Evolutionary conservation across 352 stramenopile species (phyloP), one percentile per base, ranked within the genome.

Genomic region (Phytophthora quininea): DNA sequence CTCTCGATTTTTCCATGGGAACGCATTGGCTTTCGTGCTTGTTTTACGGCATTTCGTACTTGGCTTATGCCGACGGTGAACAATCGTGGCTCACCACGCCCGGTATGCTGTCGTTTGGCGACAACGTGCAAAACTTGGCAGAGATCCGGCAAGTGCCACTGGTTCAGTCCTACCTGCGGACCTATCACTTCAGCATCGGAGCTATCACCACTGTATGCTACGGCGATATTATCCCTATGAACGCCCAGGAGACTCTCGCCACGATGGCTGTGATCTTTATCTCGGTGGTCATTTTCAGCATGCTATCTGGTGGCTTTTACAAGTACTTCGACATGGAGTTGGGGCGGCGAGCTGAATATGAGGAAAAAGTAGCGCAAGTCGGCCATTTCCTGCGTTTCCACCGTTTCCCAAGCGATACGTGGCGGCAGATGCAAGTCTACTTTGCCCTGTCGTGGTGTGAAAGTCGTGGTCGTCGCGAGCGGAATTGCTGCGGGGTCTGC

Each of bases 171-270:
- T 92, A 90, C 45, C 40, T 81, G 24, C 84, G 84, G 9, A 82
- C 76, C 40, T 82, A 78, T 12, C 78, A 92, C 61, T 92, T 89
- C 48, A 90, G 84, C 48, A 91, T 92, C 32, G 82, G 82, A 4
- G 84, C 84, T n/a, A 89, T 91, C 61, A 92, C 82, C 29, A 92
- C 84, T 0, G 84, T 92, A 1, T 92, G 69, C 40, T 92, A 92
- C 58, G 82, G 82, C 0, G 84, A 92, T 54, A 92, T 92, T 42
- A 52, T 81, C 2, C 84, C 84, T 19, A 71, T 84, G 71, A 92
- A 92, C 54, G 80, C 78, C 3, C 64, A 69, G 27, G 84, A 94
- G 69, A 91, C 74, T 33, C 38, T 80, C 24, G 75, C 73, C 11
- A 77, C 69, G 2, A 79, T 88, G 42, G 64, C 73, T 4, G 77